A percentile compares a stretch with the other conserved stretches of the same genome.
These are phyloP conservation scores for Macrotyloma uniflorum DNA, from an alignment of 306 rosid genomes.

Conservation along the genomic window DNA sequence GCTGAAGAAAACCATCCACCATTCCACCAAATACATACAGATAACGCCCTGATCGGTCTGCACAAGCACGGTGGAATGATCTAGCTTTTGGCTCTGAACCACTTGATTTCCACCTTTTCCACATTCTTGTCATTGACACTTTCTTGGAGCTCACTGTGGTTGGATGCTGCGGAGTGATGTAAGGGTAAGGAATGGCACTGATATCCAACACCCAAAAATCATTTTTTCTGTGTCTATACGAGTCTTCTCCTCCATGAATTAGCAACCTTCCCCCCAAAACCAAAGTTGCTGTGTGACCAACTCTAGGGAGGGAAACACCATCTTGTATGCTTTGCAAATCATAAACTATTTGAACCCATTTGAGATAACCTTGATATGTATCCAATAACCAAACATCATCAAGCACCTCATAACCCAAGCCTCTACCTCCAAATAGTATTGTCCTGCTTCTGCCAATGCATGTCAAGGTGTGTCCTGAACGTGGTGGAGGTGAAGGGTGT, in stretches of 20 bases:
- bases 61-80: conserved; percentile 87
- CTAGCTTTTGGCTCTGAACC: conserved; percentile 53
- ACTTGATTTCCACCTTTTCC: conserved; percentile 63
- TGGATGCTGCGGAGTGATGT: conserved; percentile 42
- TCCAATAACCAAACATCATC: conserved; percentile 87
- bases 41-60: conserved; percentile 65
- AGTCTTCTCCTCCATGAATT: conserved; percentile 88
- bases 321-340: conserved; percentile 61
- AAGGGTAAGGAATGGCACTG: conserved; percentile 56
- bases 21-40: conserved; percentile 88
- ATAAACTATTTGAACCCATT: conserved; percentile 70
- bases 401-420: conserved; percentile 76
- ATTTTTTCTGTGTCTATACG: conserved; percentile 69
- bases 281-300: conserved; percentile 86
- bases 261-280: conserved; percentile 81
- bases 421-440: conserved; percentile 91
- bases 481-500: conserved; percentile 82
- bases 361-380: conserved; percentile 40
- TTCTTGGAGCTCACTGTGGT: conserved; percentile 44
- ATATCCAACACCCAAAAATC: conserved; percentile 87
- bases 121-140: conserved; percentile 54
- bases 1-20: conserved; percentile 69
- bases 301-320: conserved; percentile 83
- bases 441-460: conserved; percentile 60
- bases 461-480: conserved; percentile 90